Evolutionary conservation across 441 rosid genomes (phyloP), one percentile per base, ranked within the genome.

Genomic region (Adansonia rubrostipa): DNA sequence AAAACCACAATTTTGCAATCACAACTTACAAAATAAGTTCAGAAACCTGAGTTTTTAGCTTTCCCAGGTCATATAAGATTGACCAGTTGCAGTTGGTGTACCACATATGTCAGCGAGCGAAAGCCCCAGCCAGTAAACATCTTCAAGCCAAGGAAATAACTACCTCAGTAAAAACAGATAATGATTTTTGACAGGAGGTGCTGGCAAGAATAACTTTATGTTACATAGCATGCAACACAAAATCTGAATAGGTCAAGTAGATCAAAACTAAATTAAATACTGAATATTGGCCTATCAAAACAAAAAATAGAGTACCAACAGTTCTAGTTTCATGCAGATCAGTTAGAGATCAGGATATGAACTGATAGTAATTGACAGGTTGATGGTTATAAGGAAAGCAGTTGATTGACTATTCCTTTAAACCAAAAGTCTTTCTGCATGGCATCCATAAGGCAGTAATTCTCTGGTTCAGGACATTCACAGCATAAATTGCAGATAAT

Each of bases 1-100:
- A 17, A 77, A 53, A n/a, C 14, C 36, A 22, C 61, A 74, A 71
- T 63, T 14, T 40, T 40, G 10, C 50, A 77, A 45, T 64, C 22
- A 58, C 56, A 0, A 71, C 51, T 64, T 81, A 85, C 81, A 71
- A 50, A 56, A 68, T 63, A 51, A 15, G 61, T 66, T 79, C 40
- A 60, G 54, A 64, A 51, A 63, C 61, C 66, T 44, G 48, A 28
- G 63, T 76, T 15, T 50, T 62, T n/a, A 71, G 63, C 82, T 82
- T 58, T 63, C 61, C 64, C 65, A 58, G 22, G 44, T 70, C 53
- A 73, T 7, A 70, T 50, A 68, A 45, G 73, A 24, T 58, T 33
- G 57, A 70, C 71, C 66, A n/a, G 51, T 66, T 42, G 50, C 73
- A 80, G 53, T 72, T 10, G 10, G 48, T 19, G 24, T 22, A n/a